Evolutionary conservation across 2,329 filamentous ascomycete genomes (phyloP).

Genomic region (Fusarium transvaalense): DNA sequence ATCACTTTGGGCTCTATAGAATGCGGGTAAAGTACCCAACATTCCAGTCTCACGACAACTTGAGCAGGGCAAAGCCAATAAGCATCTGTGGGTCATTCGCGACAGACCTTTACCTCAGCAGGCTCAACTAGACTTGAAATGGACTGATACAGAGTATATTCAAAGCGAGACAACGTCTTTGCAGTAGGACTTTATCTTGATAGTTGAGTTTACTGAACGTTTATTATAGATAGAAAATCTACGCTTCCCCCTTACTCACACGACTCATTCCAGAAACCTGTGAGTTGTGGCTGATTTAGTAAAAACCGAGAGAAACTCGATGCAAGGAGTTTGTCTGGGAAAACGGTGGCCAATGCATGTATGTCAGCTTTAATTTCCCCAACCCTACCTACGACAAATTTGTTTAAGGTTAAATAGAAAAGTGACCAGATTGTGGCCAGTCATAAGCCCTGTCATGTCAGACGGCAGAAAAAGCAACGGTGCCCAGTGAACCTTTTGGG

Average conservation of each 20-base stretch:
- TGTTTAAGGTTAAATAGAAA: neutral
- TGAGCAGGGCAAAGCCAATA: neutral
- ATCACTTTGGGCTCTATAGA: neutral
- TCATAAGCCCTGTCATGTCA: neutral
- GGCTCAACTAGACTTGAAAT: neutral
- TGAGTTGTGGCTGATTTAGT: neutral
- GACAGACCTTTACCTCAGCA: neutral
- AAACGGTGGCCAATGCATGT: neutral
- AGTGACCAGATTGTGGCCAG: neutral
- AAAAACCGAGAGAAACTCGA: neutral
- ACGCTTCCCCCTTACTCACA: neutral
- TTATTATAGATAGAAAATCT: neutral
- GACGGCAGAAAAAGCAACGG: neutral
- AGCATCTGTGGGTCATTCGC: neutral
- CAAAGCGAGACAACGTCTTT: too few species aligned
- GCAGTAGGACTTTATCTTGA: too few species aligned
- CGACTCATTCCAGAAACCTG: neutral
- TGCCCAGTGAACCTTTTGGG: neutral
- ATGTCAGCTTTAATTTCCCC: conserved; percentile 11
- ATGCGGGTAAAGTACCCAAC: neutral
- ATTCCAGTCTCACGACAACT: neutral
- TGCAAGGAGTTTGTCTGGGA: neutral
- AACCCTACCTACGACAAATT: neutral
- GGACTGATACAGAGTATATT: too few species aligned
- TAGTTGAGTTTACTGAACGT: too few species aligned